A percentile compares a stretch with the other conserved stretches of the same genome.
phyloP scores from a whole-genome alignment of 805 yeast species.

The Saturnispora dispora region DNA sequence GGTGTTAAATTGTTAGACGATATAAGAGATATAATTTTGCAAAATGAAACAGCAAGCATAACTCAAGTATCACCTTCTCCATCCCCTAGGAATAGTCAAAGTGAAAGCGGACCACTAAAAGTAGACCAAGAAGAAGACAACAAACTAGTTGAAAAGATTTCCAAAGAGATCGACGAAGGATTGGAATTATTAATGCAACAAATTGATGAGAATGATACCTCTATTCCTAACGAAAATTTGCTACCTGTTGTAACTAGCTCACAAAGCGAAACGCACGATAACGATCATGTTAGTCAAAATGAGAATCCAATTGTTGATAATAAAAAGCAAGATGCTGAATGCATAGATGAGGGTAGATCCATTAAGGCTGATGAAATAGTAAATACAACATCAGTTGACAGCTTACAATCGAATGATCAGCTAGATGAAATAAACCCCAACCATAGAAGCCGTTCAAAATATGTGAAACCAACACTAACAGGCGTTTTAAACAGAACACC shows the following conservation, averaged over 20 bases:
- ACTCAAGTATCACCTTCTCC: background rate
- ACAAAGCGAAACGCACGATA: background rate
- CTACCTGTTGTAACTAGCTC: background rate
- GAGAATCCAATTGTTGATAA: background rate
- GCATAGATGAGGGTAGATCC: no score
- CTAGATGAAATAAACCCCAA: background rate
- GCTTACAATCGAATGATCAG: no score
- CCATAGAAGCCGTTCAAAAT: background rate
- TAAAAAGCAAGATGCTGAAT: background rate
- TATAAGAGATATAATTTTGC: background rate
- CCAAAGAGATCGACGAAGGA: background rate
- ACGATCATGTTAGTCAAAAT: background rate
- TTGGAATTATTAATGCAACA: background rate
- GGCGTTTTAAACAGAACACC: background rate
- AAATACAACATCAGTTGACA: background rate
- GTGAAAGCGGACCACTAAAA: background rate
- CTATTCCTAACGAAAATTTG: background rate
- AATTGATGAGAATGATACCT: background rate
- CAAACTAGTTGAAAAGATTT: background rate
- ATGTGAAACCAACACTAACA: background rate
- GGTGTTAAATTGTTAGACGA: background rate
- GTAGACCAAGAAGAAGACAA: background rate
- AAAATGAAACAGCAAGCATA: background rate
- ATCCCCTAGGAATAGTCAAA: background rate
- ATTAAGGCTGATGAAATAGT: background rate